These are phyloP conservation scores for Olyra latifolia DNA, from an alignment of 176 grass and related monocot species.

Conservation along the genomic window DNA sequence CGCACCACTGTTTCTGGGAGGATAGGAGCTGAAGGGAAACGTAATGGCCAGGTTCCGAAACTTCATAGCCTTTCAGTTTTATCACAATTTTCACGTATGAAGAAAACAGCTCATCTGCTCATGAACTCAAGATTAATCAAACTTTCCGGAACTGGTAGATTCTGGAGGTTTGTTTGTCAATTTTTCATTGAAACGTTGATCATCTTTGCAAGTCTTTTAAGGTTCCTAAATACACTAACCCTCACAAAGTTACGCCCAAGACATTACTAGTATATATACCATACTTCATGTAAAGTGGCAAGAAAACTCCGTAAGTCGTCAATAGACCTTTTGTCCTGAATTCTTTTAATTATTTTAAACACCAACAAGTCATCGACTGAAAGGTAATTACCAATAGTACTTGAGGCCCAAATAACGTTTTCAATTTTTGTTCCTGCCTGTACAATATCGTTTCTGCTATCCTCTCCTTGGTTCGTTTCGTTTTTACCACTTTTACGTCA, in stretches of 20 bases:
- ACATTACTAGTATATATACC: not conserved
- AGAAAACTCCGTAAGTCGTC: not conserved
- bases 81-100: not conserved
- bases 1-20: not conserved
- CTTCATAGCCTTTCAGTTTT: not conserved
- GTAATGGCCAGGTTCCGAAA: not conserved
- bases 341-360: not conserved
- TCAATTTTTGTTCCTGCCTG: too few relatives aligned
- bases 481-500: too few relatives aligned
- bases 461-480: too few relatives aligned
- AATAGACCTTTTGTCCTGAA: not conserved
- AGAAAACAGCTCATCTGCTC: too few relatives aligned
- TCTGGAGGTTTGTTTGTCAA: not conserved
- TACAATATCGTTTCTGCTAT: too few relatives aligned
- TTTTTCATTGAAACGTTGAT: too few relatives aligned
- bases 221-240: not conserved
- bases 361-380: not conserved
- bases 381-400: not conserved
- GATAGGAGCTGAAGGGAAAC: not conserved
- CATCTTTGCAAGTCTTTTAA: slow-evolving; percentile 30
- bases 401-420: not conserved
- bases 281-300: not conserved
- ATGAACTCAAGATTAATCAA: too few relatives aligned
- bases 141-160: not conserved
- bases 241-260: not conserved